Evolutionary conservation across 345 rosid species (phyloP), one percentile per base, ranked within the genome.

Genomic region (Boechera divaricarpa): DNA sequence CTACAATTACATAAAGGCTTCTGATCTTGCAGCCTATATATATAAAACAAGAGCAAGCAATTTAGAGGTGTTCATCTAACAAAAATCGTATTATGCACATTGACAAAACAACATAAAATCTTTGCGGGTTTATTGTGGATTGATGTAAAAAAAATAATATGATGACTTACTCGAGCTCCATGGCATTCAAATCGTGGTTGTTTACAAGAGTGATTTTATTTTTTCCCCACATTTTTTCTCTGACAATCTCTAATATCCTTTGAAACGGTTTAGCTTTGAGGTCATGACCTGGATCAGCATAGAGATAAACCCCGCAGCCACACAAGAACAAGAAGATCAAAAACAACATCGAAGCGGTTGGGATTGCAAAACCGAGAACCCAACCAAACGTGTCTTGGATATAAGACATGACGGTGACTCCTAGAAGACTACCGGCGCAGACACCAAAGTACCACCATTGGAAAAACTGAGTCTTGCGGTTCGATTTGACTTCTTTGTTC

Each of bases 361-460:
- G 98, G 35, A 95, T 87, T 24, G 97, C 91, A 7, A 92, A 95
- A 38, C 99, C 97, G 2, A 91, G 79, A 28, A 88, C 93, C 99
- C 99, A 95, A 53, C 99, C 97, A 32, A 87, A 79, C 18, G 90
- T 91, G 64, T 95, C 99, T 80, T 92, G 98, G 41, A 92, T 83
- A 79, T 88, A 95, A 53, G 98, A 89, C 94, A 92, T 83, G 33
- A 92, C 62, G 4, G 89, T 89, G 77, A 89, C 91, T 68, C 99
- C 99, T 78, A 91, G 57, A 66, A 92, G 93, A 82, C 96, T 91
- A 38, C 99, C 97, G 56, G 82, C 83, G 68, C 98, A 95, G 10
- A 91, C 85, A 63, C 93, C 97, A 66, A 92, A 92, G 68, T 95
- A 95, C 97, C 98, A 89, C 87, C 92, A 91, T n/a, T 89, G 97